Percentiles rank a stretch among this genome's conserved stretches.
Conservation (phyloP, 345 rosid species). For the Citrus medica region DNA sequence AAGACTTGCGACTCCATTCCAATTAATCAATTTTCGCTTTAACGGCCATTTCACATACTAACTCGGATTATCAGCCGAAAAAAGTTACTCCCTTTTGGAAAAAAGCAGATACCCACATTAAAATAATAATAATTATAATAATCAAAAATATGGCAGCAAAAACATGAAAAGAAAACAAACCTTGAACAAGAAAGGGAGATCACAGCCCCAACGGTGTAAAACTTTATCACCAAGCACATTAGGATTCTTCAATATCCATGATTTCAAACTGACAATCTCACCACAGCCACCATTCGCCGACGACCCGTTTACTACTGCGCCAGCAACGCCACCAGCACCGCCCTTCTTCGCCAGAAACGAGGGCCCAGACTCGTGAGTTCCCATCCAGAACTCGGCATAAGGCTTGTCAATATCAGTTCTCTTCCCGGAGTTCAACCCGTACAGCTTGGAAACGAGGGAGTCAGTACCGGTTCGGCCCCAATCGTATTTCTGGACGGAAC, state of each 20-base stretch:
- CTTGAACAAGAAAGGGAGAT: constrained; percentile 98
- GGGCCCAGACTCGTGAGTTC: constrained; percentile 89
- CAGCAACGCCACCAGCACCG: not conserved
- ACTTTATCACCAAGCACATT: constrained; percentile 71
- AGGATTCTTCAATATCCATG: constrained; percentile 73
- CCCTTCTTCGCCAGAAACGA: constrained; percentile 41
- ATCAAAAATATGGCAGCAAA: not conserved
- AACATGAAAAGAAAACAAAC: constrained; percentile 20
- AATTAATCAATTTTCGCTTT: not conserved
- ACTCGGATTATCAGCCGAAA: not conserved
- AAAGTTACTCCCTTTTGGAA: not conserved
- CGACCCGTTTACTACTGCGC: constrained; percentile 35
- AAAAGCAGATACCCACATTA: not conserved
- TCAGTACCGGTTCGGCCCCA: constrained; percentile 82
- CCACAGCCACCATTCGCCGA: not conserved
- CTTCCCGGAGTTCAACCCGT: constrained; percentile 50
- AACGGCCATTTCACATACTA: not conserved
- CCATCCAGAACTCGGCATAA: constrained; percentile 84
- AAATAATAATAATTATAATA: not conserved
- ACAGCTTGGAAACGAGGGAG: constrained; percentile 65
- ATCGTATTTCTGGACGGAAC: constrained; percentile 77
- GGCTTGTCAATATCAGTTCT: constrained; percentile 42
- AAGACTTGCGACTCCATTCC: not conserved
- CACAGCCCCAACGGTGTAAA: constrained; percentile 82
- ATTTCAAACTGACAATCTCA: constrained; percentile 42